Conservation (phyloP, 192 early-diverging fungal genomes). For the Linnemannia zychae region DNA sequence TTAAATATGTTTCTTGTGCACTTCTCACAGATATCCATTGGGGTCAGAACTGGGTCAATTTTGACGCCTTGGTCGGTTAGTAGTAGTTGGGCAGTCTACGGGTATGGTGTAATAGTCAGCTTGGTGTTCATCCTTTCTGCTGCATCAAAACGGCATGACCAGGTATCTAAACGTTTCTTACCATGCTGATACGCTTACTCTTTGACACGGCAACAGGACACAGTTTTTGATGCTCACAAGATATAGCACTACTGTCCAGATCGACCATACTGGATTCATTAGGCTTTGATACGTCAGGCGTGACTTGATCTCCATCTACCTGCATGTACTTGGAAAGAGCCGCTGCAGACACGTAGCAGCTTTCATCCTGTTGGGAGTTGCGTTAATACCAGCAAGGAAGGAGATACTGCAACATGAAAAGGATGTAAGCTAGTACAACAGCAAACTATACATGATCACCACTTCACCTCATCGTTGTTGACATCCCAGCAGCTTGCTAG, state of each 20-base stretch:
- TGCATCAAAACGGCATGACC: not conserved
- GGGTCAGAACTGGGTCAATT: conserved; percentile 23
- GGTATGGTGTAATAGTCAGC: not conserved
- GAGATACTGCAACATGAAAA: not conserved
- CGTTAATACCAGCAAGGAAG: not conserved
- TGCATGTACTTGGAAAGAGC: conserved; percentile 17
- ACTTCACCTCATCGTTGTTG: conserved; percentile 25
- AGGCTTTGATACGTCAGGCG: not conserved
- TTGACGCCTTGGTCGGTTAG: conserved; percentile 3
- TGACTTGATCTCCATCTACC: not conserved
- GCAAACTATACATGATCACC: not conserved
- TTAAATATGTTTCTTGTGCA: conserved; percentile 26
- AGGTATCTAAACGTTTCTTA: not conserved
- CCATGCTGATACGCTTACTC: conserved; percentile 43
- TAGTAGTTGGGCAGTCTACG: conserved; percentile 14
- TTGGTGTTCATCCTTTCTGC: not conserved
- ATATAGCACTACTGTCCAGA: conserved; percentile 26
- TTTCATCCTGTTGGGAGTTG: conserved; percentile 8
- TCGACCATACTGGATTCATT: not conserved
- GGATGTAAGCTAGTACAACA: not conserved
- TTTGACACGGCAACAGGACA: conserved; percentile 24
- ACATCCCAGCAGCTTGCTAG: conserved; percentile 35
- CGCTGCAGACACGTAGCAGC: conserved; percentile 18
- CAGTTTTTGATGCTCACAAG: conserved; percentile 44
- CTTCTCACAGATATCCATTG: conserved; percentile 18